These are phyloP conservation scores for Byssoonygena ceratinophila DNA, from an alignment of 2,329 filamentous ascomycete species.

Conservation along the genomic window DNA sequence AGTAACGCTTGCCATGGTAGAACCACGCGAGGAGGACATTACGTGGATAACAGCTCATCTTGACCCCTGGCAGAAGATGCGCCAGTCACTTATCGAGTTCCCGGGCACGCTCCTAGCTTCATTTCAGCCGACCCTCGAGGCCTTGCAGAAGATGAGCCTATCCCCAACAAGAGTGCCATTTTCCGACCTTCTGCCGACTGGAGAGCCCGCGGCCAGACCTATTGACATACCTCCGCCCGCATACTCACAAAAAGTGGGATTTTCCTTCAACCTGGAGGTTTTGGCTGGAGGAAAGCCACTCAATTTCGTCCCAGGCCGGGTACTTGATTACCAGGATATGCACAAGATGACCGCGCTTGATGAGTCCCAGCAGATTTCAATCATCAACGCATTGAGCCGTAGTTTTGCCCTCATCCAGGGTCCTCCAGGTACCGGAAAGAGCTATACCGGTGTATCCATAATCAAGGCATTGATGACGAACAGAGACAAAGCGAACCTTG, in stretches of 20 bases:
- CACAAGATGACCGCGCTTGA: constrained; percentile 42
- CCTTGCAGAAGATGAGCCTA: constrained; percentile 45
- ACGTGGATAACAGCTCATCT: constrained; percentile 5
- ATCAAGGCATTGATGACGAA: constrained; percentile 38
- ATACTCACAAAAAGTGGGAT: constrained; percentile 17
- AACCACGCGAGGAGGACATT: constrained; percentile 20
- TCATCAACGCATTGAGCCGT: constrained; percentile 27
- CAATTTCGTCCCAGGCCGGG: constrained; percentile 21
- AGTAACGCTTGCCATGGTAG: constrained; percentile 24
- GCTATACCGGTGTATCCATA: constrained; percentile 50
- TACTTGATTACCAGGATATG: constrained; percentile 26
- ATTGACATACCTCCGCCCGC: constrained; percentile 17
- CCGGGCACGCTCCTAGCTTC: constrained; percentile 49
- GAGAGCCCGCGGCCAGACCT: not conserved
- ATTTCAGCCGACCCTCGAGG: constrained; percentile 48
- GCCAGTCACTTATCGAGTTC: constrained; percentile 46
- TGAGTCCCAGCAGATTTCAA: constrained; percentile 21
- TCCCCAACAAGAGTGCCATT: constrained; percentile 39
- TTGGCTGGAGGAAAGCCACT: constrained; percentile 15
- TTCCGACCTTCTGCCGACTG: constrained; percentile 37
- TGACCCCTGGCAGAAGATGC: constrained; percentile 11
- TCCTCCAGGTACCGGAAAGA: constrained; percentile 61
- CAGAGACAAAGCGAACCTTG: constrained; percentile 27
- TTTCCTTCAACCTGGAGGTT: constrained; percentile 19
- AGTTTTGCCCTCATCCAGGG: constrained; percentile 56